Evolutionary conservation across 805 yeast species (phyloP), one percentile per base, ranked within the genome.

Genomic region (Soucietia sequanensis): DNA sequence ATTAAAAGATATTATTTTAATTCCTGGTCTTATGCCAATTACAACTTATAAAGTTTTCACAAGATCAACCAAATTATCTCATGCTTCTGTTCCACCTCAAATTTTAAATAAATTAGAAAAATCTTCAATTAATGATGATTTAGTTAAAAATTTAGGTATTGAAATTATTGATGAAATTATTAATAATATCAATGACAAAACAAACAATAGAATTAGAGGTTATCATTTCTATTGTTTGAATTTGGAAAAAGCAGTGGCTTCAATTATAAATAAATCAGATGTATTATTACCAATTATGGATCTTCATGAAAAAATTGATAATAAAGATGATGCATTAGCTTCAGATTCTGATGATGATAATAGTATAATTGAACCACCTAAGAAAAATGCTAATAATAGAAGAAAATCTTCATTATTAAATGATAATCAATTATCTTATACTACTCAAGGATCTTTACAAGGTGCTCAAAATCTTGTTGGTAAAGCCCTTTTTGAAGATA

Each of bases 151-250:
- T 14, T 70, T 87, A 31, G 97, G 97, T 53, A 87, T 90, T n/a
- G 77, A 82, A 12, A 62, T 86, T 7, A 45, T 90, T 38, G 68
- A 74, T 16, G 78, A 81, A 16, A 79, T 87, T 36, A 74, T 90
- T 27, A 69, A 76, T 20, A 65, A 70, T 34, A 71, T 89, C 18
- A 69, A 75, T 48, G 46, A 60, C 2, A 67, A 70, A 31, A 76
- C 89, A 0, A 54, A 70, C 17, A 76, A 78, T 9, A 64, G 81
- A 30, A 66, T 84, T n/a, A 77, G 76, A 41, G 95, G 96, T 2
- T 83, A 84, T 65, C 99, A 93, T 58, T 89, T 93, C 59, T 93
- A 91, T 57, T 85, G 96, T 0, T 73, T 93, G 46, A 93, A 93
- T 56, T 71, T 93, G 55, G 99, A 93, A 59, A 88, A 88, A 54